Conservation (phyloP, 2,329 filamentous ascomycete species). For the Aspergillus neoniger region DNA sequence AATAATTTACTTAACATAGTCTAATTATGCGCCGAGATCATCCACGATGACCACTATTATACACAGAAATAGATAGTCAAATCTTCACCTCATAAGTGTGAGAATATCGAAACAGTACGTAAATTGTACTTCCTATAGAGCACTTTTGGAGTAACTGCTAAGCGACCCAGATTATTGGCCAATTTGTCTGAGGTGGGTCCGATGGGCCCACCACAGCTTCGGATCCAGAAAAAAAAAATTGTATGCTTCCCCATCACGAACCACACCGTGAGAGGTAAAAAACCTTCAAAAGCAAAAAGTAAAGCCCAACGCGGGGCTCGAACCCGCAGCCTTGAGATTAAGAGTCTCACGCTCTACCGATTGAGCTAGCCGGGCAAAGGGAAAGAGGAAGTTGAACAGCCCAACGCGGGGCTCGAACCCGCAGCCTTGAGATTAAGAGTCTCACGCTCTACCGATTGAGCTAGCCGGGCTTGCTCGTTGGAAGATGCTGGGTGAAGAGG, state of each 20-base stretch:
- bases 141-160: too few species aligned
- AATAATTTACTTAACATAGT: too few species aligned
- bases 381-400: conserved; percentile 22
- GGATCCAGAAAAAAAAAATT: not conserved
- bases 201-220: not conserved
- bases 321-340: conserved; percentile 47
- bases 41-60: too few species aligned
- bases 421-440: conserved; percentile 49
- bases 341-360: conserved; percentile 54
- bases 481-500: too few species aligned
- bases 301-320: conserved; percentile 45
- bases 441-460: conserved; percentile 55
- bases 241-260: not conserved
- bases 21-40: too few species aligned
- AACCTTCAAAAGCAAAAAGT: conserved; percentile 17
- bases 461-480: conserved; percentile 44
- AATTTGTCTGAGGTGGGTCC: not conserved
- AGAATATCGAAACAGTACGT: too few species aligned
- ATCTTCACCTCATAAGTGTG: too few species aligned
- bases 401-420: conserved; percentile 47
- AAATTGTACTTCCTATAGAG: too few species aligned
- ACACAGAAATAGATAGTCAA: too few species aligned
- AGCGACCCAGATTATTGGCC: not conserved
- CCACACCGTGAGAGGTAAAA: not conserved
- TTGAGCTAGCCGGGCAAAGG: conserved; percentile 51